A percentile compares a stretch with the other conserved stretches of the same genome.
Conservation (phyloP, 2,329 filamentous ascomycete species). For the Ambrosiella beaveri region DNA sequence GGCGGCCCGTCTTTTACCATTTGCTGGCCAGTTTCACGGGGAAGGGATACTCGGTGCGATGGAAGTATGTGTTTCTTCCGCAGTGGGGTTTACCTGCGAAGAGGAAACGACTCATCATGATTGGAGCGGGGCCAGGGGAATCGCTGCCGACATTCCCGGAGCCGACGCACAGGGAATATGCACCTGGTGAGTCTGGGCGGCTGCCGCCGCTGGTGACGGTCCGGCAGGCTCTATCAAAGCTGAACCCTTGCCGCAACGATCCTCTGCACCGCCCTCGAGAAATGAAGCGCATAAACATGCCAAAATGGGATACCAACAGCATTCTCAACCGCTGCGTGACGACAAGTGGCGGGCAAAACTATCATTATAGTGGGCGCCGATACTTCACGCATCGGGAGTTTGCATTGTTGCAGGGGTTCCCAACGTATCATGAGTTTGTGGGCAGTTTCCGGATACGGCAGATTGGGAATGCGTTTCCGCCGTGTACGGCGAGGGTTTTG, state of each 20-base stretch:
- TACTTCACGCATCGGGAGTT: slow-evolving; percentile 50
- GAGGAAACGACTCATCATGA: slow-evolving; percentile 35
- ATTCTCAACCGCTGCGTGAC: slow-evolving; percentile 44
- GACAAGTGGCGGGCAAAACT: slow-evolving; percentile 41
- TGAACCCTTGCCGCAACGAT: slow-evolving; percentile 19
- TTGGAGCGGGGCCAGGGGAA: slow-evolving; percentile 52
- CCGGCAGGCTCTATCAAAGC: slow-evolving; percentile 22
- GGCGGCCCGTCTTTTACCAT: slow-evolving; percentile 37
- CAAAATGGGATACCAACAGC: slow-evolving; percentile 28
- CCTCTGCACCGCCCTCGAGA: slow-evolving; percentile 24
- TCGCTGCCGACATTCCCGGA: slow-evolving; percentile 46
- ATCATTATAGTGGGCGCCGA: slow-evolving; percentile 47
- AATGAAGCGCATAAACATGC: slow-evolving; percentile 17
- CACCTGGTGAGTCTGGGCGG: slow-evolving; percentile 13
- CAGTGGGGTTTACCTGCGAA: slow-evolving; percentile 34
- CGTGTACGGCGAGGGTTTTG: slow-evolving; percentile 33
- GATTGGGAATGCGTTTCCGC: slow-evolving; percentile 67
- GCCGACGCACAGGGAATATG: slow-evolving; percentile 36
- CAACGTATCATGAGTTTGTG: slow-evolving; percentile 39
- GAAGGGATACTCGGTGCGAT: slow-evolving; percentile 51
- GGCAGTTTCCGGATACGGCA: slow-evolving; percentile 35
- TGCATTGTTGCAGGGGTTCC: slow-evolving; percentile 55
- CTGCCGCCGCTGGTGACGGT: slow-evolving; percentile 29
- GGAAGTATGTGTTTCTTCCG: slow-evolving; percentile 39
- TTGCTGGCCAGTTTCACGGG: slow-evolving; percentile 48